Evolutionary conservation across 176 grass and related monocot species (phyloP).

Genomic region (Poa pratensis): DNA sequence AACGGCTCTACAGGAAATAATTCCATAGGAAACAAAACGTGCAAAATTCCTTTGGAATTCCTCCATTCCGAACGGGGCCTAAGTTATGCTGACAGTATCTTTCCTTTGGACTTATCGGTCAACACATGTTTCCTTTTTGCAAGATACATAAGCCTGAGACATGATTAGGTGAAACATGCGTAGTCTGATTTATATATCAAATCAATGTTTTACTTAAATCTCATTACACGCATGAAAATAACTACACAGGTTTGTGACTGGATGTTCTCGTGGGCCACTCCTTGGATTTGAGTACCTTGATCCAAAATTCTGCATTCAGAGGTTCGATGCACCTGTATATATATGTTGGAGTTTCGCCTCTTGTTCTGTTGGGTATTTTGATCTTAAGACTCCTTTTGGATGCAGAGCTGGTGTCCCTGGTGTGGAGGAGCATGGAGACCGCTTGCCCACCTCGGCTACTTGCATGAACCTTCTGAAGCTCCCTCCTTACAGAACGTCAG

Average conservation of each 20-base stretch:
- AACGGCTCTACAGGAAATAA: too few relatives aligned
- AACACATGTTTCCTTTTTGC: slow-evolving; percentile 11
- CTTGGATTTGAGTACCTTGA: slow-evolving; percentile 98
- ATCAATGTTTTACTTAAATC: slow-evolving; percentile 18
- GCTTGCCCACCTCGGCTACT: slow-evolving; percentile 89
- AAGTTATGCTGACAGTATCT: slow-evolving; percentile 22
- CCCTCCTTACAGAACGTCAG: slow-evolving; percentile 89
- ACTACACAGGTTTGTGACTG: slow-evolving; percentile 88
- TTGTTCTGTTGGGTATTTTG: slow-evolving; percentile 17
- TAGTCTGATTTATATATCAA: background rate
- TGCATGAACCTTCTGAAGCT: slow-evolving; percentile 99
- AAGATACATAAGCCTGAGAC: background rate
- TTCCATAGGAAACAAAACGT: too few relatives aligned
- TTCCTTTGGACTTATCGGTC: slow-evolving; percentile 4
- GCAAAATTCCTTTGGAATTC: too few relatives aligned
- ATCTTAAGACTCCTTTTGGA: background rate
- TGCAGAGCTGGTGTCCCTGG: slow-evolving; percentile 69
- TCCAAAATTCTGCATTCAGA: slow-evolving; percentile 98
- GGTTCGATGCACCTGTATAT: slow-evolving; percentile 47
- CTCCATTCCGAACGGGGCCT: too few relatives aligned
- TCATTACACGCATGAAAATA: background rate
- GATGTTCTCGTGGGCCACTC: slow-evolving; percentile 97
- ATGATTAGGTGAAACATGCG: background rate
- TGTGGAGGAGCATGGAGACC: slow-evolving; percentile 73
- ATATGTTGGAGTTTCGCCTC: background rate